Evolutionary conservation across 2,329 filamentous ascomycete species (phyloP).

Genomic region (Colletotrichum theobromicola): DNA sequence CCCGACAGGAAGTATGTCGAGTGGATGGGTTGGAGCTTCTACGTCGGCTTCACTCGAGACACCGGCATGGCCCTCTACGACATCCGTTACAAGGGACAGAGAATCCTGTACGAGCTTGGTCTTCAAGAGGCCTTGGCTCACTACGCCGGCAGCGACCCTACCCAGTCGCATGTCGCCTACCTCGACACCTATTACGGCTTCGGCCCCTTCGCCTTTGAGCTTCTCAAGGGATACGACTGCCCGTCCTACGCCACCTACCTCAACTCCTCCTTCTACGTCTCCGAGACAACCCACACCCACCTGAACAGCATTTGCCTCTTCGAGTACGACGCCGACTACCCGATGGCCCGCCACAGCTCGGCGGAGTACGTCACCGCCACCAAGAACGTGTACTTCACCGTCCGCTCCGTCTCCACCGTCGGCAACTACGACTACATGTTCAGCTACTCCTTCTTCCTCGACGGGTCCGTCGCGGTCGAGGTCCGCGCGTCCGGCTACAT

Average conservation of each 20-base stretch:
- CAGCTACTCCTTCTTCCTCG: slow-evolving; percentile 54
- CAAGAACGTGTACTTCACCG: slow-evolving; percentile 50
- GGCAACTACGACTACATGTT: slow-evolving; percentile 62
- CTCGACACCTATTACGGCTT: slow-evolving; percentile 55
- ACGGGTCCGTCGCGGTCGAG: slow-evolving; percentile 57
- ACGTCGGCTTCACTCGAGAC: slow-evolving; percentile 53
- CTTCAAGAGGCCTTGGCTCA: slow-evolving; percentile 65
- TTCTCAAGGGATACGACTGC: slow-evolving; percentile 57
- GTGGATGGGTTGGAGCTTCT: slow-evolving; percentile 60
- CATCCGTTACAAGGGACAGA: slow-evolving; percentile 58
- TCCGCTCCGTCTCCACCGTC: slow-evolving; percentile 54
- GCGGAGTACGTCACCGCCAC: slow-evolving; percentile 45
- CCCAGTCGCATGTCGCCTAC: slow-evolving; percentile 53
- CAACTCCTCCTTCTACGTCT: slow-evolving; percentile 49
- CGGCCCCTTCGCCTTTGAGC: slow-evolving; percentile 47
- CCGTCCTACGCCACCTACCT: slow-evolving; percentile 55
- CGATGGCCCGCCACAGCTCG: slow-evolving; percentile 53
- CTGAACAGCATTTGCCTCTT: slow-evolving; percentile 61
- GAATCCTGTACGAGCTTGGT: slow-evolving; percentile 60
- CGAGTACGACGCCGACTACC: slow-evolving; percentile 53
- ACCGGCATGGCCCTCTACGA: slow-evolving; percentile 55
- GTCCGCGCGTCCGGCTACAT: slow-evolving; percentile 61
- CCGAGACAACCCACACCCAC: slow-evolving; percentile 48
- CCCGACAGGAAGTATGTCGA: slow-evolving; percentile 46
- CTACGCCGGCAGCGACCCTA: slow-evolving; percentile 62